Evolutionary conservation across 2,329 filamentous ascomycete genomes (phyloP).

Genomic region (Colletotrichum endophyticum): DNA sequence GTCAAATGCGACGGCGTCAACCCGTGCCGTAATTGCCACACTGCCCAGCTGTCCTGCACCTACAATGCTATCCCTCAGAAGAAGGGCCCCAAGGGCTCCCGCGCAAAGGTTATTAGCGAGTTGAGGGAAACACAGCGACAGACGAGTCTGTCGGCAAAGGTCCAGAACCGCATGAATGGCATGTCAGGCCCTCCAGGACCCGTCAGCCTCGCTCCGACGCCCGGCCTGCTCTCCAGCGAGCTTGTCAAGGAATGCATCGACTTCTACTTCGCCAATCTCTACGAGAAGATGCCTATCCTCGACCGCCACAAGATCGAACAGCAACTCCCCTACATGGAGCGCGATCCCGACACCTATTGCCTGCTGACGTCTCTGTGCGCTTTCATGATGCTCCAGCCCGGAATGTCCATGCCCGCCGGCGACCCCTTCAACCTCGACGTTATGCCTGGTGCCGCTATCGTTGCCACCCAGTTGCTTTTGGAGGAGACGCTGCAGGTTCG

Average conservation of each 20-base stretch:
- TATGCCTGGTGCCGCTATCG: slow-evolving; percentile 63
- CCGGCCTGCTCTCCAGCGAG: slow-evolving; percentile 64
- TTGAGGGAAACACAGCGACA: slow-evolving; percentile 72
- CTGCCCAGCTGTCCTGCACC: slow-evolving; percentile 71
- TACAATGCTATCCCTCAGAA: slow-evolving; percentile 79
- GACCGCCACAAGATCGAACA: slow-evolving; percentile 63
- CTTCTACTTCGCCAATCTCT: slow-evolving; percentile 73
- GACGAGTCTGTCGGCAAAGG: slow-evolving; percentile 66
- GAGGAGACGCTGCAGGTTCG: slow-evolving; percentile 71
- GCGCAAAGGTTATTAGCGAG: slow-evolving; percentile 78
- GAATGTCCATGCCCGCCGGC: slow-evolving; percentile 63
- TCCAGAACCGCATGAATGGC: slow-evolving; percentile 65
- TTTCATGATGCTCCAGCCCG: slow-evolving; percentile 73
- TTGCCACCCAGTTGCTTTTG: slow-evolving; percentile 69
- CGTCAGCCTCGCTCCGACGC: slow-evolving; percentile 57
- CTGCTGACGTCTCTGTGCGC: slow-evolving; percentile 68
- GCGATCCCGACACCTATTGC: slow-evolving; percentile 68
- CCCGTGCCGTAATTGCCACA: slow-evolving; percentile 73
- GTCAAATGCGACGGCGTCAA: slow-evolving; percentile 76
- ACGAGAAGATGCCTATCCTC: slow-evolving; percentile 67
- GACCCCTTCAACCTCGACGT: slow-evolving; percentile 63
- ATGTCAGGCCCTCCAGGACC: slow-evolving; percentile 53
- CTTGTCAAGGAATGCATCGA: slow-evolving; percentile 70
- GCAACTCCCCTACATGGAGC: slow-evolving; percentile 64
- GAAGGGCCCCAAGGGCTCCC: slow-evolving; percentile 76